Evolutionary conservation across 768 basidiomycete species (phyloP), one percentile per base, ranked within the genome.

Genomic region (Dendrothele bispora): DNA sequence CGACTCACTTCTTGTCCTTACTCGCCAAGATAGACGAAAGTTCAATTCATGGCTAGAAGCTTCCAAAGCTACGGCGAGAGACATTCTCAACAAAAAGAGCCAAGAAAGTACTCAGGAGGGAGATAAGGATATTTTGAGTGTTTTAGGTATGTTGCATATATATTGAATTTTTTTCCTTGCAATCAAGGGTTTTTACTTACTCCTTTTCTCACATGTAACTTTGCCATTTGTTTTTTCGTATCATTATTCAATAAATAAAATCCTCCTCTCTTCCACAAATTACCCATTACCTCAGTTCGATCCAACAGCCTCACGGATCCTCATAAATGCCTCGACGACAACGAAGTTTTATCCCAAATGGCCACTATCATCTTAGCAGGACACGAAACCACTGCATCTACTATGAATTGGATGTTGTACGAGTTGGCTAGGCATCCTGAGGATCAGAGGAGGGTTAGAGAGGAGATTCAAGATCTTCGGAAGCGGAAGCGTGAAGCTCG

Each of bases 301-400:
- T 79, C 81, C 7, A 82, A 83, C 59, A 68, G 70, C 7, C 70
- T 77, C 2, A 73, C 78, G 53, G 63, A 77, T 41, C 61, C 64
- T 22, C 64, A 61, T 34, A 63, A 63, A 7, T 66, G 67, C 47
- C 62, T 84, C 25, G 78, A 51, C 32, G 73, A 72, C 51, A 75
- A 73, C 59, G 79, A 75, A 61, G 70, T 74, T 56, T 60, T 74
- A 46, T 72, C 70, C 35, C 76, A 74, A 61, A 78, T 74, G 75
- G 64, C 65, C 4, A 73, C 72, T 1, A 67, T 80, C 7, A 64
- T 78, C 22, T 50, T 79, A 24, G 77, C 78, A 5, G 80, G 78
- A 1, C 76, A 86, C 55, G 84, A 84, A 57, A 84, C 83, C 6
- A 82, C 79, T 15, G 72, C 84, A 0, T 79, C 74, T 49, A 72